Evolutionary conservation across 2,329 filamentous ascomycete species (phyloP).

Genomic region (Aspergillus thermomutatus): DNA sequence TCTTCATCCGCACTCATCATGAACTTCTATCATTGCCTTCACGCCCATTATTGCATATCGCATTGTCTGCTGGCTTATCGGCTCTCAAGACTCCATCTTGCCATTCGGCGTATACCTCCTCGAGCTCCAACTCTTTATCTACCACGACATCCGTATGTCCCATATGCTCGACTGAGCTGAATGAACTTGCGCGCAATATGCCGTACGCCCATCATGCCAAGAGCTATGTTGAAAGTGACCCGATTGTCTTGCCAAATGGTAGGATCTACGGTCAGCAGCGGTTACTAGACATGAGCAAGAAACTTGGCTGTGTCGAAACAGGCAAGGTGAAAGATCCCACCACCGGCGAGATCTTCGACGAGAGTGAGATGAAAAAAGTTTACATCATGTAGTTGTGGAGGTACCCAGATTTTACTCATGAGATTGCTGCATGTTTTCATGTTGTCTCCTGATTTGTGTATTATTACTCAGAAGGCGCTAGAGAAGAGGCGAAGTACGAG

Average conservation of each 20-base stretch:
- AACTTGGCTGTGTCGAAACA: constrained; percentile 62
- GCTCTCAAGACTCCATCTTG: constrained; percentile 95
- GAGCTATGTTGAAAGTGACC: constrained; percentile 84
- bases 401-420: not conserved
- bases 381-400: constrained; percentile 67
- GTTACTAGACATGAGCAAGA: constrained; percentile 73
- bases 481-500: not conserved
- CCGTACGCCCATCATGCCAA: constrained; percentile 95
- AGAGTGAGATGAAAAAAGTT: constrained; percentile 72
- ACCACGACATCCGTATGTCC: constrained; percentile 79
- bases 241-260: constrained; percentile 82
- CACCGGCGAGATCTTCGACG: constrained; percentile 65
- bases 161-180: constrained; percentile 93
- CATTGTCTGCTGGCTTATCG: constrained; percentile 84
- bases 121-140: constrained; percentile 50
- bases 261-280: constrained; percentile 76
- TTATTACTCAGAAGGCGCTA: not conserved
- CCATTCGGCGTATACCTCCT: constrained; percentile 64
- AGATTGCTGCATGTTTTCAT: not conserved
- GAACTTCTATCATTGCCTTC: constrained; percentile 77
- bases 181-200: constrained; percentile 81
- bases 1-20: constrained; percentile 86
- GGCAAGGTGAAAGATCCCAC: constrained; percentile 74
- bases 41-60: constrained; percentile 82
- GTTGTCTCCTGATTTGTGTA: not conserved